Evolutionary conservation across 495 filamentous ascomycete genomes (phyloP).

Genomic region (Penicillium longicatenatum): DNA sequence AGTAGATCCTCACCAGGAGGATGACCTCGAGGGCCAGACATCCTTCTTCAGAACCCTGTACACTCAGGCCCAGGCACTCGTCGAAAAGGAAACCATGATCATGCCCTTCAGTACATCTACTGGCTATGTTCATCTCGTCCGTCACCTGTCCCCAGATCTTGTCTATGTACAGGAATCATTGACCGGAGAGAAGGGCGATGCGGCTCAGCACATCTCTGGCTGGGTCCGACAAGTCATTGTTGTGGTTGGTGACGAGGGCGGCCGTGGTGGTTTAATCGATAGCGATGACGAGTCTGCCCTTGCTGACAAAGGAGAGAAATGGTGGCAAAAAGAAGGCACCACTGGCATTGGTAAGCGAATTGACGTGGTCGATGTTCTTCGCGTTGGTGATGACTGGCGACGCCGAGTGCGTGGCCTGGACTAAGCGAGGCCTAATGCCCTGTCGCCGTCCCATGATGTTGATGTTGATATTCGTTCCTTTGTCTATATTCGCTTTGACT

Average conservation of each 20-base stretch:
- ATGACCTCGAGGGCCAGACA: constrained; percentile 37
- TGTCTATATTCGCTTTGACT: constrained; percentile 34
- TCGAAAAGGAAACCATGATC: constrained; percentile 81
- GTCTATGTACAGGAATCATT: constrained; percentile 84
- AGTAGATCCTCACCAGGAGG: constrained; percentile 46
- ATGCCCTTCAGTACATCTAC: constrained; percentile 80
- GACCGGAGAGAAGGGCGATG: constrained; percentile 68
- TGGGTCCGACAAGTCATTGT: constrained; percentile 86
- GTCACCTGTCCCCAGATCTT: constrained; percentile 77
- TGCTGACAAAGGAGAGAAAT: constrained; percentile 59
- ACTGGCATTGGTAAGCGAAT: constrained; percentile 85
- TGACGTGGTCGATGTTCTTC: constrained; percentile 77
- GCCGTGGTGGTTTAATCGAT: constrained; percentile 82
- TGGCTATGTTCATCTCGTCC: constrained; percentile 80
- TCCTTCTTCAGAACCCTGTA: constrained; percentile 75
- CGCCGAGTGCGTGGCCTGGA: constrained; percentile 72
- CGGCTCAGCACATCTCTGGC: constrained; percentile 68
- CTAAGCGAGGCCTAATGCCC: constrained; percentile 36
- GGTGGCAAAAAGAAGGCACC: constrained; percentile 82
- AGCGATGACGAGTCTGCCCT: constrained; percentile 78
- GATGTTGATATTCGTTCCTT: constrained; percentile 31
- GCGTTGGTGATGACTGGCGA: constrained; percentile 81
- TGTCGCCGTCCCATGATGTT: constrained; percentile 18
- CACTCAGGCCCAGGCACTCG: constrained; percentile 70
- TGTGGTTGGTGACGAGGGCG: constrained; percentile 82